Evolutionary conservation across 345 rosid genomes (phyloP), one percentile per base, ranked within the genome.

Genomic region (Streptanthus diversifolius): DNA sequence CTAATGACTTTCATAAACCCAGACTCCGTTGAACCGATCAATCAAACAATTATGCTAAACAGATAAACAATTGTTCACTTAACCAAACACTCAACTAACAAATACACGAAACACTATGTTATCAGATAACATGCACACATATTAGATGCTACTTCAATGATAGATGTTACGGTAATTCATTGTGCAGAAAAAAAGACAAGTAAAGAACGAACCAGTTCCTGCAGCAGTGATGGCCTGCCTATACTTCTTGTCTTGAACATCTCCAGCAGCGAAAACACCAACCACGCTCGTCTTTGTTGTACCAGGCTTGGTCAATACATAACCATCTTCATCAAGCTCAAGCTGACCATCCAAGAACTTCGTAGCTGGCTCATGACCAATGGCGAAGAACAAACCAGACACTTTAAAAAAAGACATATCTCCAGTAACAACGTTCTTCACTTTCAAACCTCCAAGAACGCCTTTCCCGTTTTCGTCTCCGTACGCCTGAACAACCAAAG

Each of bases 191-290:
- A 18, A 22, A 10, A 63, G 33, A 44, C 22, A 44, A 29, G 61
- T 25, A 39, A 27, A 13, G 29, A 18, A 67, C 74, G 29, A 69
- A 95, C 97, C 97, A 71, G 96, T 80, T 81, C 99, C 99, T 7
- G 98, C 99, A 64, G 97, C 99, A 2, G 96, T 95, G 56, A 95
- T 59, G 18, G 99, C 99, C 80, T 95, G 99, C 72, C 98, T 83
- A 63, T 95, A 95, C 88, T 90, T 95, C 92, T 95, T 95, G 52
- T 95, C 99, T 82, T 92, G 99, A 29, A 90, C 99, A 84, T 95
- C 98, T 11, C 99, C 99, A 1, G 98, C 96, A 0, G 99, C 99
- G 32, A 95, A 92, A 12, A 92, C 92, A 3, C 99, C 99, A 2
- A 25, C 84, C 11, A 95, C 89, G 11, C 88, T 92, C n/a, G 98